These are phyloP conservation scores for Oryza glumipatula DNA, from an alignment of 176 grass and related monocot genomes.

Conservation along the genomic window DNA sequence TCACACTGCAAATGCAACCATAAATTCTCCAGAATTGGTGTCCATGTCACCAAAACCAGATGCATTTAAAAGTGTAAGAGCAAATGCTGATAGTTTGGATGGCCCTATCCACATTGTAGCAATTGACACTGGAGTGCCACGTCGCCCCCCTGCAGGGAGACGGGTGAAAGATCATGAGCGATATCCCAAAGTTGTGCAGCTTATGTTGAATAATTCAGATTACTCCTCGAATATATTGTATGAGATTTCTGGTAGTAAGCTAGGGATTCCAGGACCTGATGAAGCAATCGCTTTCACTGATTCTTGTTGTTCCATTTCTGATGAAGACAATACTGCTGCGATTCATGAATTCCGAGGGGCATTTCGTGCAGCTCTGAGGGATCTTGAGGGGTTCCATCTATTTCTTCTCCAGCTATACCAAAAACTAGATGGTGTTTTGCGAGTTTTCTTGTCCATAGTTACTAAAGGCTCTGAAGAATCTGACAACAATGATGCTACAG, in stretches of 20 bases:
- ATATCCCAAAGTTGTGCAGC: slow-evolving; percentile 87
- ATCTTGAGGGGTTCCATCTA: slow-evolving; percentile 86
- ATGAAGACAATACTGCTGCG: slow-evolving; percentile 49
- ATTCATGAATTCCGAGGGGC: slow-evolving; percentile 91
- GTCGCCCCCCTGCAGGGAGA: slow-evolving; percentile 77
- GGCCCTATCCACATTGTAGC: slow-evolving; percentile 63
- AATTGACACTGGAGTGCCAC: slow-evolving; percentile 90
- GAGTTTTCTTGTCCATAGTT: slow-evolving; percentile 77
- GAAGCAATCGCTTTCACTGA: slow-evolving; percentile 47
- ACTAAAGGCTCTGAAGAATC: slow-evolving; percentile 70
- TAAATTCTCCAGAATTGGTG: slow-evolving; percentile 39
- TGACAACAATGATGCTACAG: slow-evolving; percentile 53
- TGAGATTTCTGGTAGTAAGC: slow-evolving; percentile 81
- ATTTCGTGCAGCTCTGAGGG: slow-evolving; percentile 88
- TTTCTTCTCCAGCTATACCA: slow-evolving; percentile 93
- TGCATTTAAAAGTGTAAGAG: slow-evolving; percentile 36
- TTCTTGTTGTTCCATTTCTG: slow-evolving; percentile 55
- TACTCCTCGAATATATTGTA: slow-evolving; percentile 73
- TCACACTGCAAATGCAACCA: slow-evolving; percentile 52
- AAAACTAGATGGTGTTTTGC: slow-evolving; percentile 81
- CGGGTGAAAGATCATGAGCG: slow-evolving; percentile 83
- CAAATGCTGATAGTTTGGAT: slow-evolving; percentile 25
- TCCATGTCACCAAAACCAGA: slow-evolving; percentile 39
- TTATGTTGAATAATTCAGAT: slow-evolving; percentile 76
- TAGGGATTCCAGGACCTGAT: slow-evolving; percentile 60